Evolutionary conservation across 805 yeast species (phyloP).

Genomic region (Wickerhamomyces rabaulensis): DNA sequence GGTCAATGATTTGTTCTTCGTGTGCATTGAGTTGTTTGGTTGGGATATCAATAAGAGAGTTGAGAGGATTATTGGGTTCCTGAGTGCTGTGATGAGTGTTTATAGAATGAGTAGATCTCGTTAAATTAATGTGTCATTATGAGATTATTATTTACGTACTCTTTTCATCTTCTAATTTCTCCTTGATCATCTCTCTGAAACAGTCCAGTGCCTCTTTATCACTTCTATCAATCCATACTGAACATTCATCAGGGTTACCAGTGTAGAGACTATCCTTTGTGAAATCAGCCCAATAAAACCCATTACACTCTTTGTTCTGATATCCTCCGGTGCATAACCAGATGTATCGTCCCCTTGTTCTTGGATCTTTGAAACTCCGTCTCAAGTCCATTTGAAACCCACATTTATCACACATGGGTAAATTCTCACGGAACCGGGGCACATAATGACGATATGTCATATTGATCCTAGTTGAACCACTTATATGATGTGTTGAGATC

Average conservation of each 20-base stretch:
- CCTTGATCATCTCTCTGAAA: constrained; percentile 11
- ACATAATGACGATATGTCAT: constrained; percentile 60
- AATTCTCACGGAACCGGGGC: constrained; percentile 27
- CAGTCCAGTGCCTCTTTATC: constrained; percentile 27
- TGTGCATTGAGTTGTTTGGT: constrained; percentile 13
- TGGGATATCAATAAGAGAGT: constrained; percentile 9
- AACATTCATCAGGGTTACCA: constrained; percentile 26
- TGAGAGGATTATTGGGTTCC: constrained; percentile 9
- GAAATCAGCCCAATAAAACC: constrained; percentile 48
- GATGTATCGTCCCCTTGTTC: constrained; percentile 50
- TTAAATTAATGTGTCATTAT: neutral
- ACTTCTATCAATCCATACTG: constrained; percentile 43
- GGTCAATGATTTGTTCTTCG: constrained; percentile 14
- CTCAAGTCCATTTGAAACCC: constrained; percentile 44
- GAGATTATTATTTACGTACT: too few species aligned
- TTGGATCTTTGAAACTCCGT: constrained; percentile 43
- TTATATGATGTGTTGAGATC: constrained; percentile 39
- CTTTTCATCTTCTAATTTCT: neutral
- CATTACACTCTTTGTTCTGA: constrained; percentile 39
- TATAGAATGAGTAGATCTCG: constrained; percentile 13
- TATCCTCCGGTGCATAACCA: constrained; percentile 59
- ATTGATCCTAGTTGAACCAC: constrained; percentile 52
- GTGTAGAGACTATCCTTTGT: constrained; percentile 29
- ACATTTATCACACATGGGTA: constrained; percentile 41
- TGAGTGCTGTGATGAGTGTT: constrained; percentile 15